Base-by-base conservation (phyloP, 2,329 filamentous ascomycete genomes). In the Xylaria sp. region DNA sequence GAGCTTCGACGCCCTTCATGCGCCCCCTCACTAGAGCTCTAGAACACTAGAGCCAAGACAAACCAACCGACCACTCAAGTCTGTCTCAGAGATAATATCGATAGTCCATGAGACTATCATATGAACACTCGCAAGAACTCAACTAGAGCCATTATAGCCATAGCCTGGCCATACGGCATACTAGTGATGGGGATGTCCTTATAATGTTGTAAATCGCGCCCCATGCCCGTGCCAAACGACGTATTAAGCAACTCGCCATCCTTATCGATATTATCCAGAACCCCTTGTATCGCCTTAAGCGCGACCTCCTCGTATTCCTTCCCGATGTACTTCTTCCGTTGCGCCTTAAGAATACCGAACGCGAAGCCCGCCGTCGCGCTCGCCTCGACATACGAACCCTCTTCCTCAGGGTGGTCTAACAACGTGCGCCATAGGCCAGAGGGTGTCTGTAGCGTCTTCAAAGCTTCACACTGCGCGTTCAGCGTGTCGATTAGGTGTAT, bases 101-200 rank as follows among this genome's bases (percentile, higher is more conserved):
- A 28, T 12, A 43, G 13, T n/a, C 12, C 23, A 18, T 50, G 1
- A 5, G 2, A 7, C 18, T 0, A 56, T 72, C 73, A 81, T 61
- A 81, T 79, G 53, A 86, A 91, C 36, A 84, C 85, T 56, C 91
- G 84, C 78, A 92, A 76, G 73, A 91, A 92, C 80, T 95, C 92
- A 0, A 91, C 91, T 70, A 94, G 78, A 0, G 91, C 89, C 89
- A 94, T 93, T 70, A 94, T 93, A 0, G 91, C 92, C 92, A 94
- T 94, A 0, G 91, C 91, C 78, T 94, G 92, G 0, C 92, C 92
- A 74, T 94, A 94, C 7, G 92, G 92, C 92, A 94, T 95, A 73
- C 90, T 91, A 2, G 92, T 95, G 69, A 90, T 80, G 1, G 89
- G 85, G 66, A 95, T 94, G 70, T 92, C 87, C 78, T 91, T 90